phyloP scores from a whole-genome alignment of 306 rosid species.

The Malus fusca region DNA sequence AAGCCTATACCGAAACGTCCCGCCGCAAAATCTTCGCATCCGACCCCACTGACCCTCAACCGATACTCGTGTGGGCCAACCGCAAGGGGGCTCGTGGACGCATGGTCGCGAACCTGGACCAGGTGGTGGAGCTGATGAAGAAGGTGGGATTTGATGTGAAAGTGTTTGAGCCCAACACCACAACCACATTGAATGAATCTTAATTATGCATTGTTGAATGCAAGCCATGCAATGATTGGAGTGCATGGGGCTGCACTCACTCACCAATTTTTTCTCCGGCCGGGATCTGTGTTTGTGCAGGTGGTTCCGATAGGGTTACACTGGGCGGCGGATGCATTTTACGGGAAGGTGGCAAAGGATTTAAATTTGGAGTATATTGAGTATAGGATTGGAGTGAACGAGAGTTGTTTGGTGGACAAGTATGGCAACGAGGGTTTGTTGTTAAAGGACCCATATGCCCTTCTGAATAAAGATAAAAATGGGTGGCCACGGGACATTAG shows the following conservation, averaged over 20 bases:
- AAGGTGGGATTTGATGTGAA: constrained; percentile 32
- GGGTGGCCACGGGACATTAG: constrained; percentile 14
- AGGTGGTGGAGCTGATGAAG: constrained; percentile 9
- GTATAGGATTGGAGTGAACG: constrained; percentile 23
- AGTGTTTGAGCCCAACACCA: constrained; percentile 16
- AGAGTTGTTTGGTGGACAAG: constrained; percentile 28
- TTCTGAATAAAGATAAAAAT: neutral
- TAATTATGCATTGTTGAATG: constrained; percentile 11
- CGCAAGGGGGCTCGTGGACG: constrained; percentile 13
- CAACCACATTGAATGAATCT: neutral
- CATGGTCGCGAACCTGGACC: constrained; percentile 16
- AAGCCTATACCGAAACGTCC: neutral
- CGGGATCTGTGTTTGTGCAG: constrained; percentile 29
- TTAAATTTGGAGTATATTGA: constrained; percentile 30
- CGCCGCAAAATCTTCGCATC: neutral
- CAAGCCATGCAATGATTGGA: constrained; percentile 36
- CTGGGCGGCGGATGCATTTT: constrained; percentile 27
- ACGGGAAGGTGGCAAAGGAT: constrained; percentile 4
- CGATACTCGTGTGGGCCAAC: constrained; percentile 13
- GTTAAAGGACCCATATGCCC: constrained; percentile 15
- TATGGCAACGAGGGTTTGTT: constrained; percentile 19
- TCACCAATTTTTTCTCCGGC: constrained; percentile 25
- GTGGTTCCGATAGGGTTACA: constrained; percentile 42
- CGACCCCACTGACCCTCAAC: neutral
- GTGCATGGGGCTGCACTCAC: constrained; percentile 55